Conservation (phyloP, 2,329 filamentous ascomycete genomes). For the Aspergillus quadrilineatus region DNA sequence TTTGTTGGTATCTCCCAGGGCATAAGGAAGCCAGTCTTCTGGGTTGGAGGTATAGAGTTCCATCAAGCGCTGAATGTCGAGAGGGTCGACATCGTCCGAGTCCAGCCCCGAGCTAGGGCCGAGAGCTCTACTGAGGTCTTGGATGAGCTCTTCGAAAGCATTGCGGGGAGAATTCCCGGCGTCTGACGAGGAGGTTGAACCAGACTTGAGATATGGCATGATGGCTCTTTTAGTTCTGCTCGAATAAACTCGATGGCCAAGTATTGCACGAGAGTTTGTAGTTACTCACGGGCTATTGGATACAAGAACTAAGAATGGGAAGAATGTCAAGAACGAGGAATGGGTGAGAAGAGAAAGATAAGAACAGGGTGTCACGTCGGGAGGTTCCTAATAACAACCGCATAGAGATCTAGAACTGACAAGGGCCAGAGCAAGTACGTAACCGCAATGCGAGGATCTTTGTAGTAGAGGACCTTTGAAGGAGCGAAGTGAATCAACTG, state of each 20-base stretch:
- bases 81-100: slow-evolving; percentile 76
- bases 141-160: slow-evolving; percentile 68
- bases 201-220: slow-evolving; percentile 38
- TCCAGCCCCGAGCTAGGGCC: slow-evolving; percentile 79
- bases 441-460: background rate
- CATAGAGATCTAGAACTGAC: background rate
- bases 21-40: slow-evolving; percentile 72
- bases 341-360: background rate
- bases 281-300: background rate
- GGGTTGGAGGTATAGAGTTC: slow-evolving; percentile 67
- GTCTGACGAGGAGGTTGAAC: slow-evolving; percentile 10
- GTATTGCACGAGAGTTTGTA: background rate
- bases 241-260: background rate
- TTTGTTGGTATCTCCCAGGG: slow-evolving; percentile 66
- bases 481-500: background rate
- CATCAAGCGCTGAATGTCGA: slow-evolving; percentile 71
- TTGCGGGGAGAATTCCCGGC: slow-evolving; percentile 16
- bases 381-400: background rate
- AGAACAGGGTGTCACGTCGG: background rate
- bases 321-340: background rate
- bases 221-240: background rate
- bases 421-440: background rate
- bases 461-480: background rate
- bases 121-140: slow-evolving; percentile 69
- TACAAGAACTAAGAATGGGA: background rate